Evolutionary conservation across 2,329 filamentous ascomycete species (phyloP), one percentile per base, ranked within the genome.

Genomic region (Orbilia javanica): DNA sequence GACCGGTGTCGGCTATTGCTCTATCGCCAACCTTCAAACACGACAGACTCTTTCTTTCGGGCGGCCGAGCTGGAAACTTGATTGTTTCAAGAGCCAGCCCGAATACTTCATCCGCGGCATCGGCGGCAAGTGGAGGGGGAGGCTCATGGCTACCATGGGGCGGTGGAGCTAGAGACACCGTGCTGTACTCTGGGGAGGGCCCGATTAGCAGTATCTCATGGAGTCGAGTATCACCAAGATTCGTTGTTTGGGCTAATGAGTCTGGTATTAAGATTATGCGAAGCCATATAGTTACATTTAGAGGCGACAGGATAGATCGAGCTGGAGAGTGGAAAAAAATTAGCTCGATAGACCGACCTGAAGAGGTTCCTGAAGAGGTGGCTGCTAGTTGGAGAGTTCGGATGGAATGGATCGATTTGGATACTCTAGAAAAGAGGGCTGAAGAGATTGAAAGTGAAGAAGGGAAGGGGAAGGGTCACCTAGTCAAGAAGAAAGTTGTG

Each of bases 211-310:
- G 91, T 2, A 96, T 99, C 82, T 95, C 96, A 84, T 99, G 95
- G 94, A 98, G 95, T 13, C 79, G 79, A 0, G 84, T 95, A 46
- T 95, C 93, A 0, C 95, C 96, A 0, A 96, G 92, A 84, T 98
- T 94, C 82, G 92, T 97, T 0, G 93, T 91, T 0, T 99, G 96
- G 96, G 88, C 97, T 46, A 99, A 98, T 82, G 96, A 99, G 84
- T 92, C 96, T 82, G 96, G 96, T 3, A 96, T 98, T 83, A 97
- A 97, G 84, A 96, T 99, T 78, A 98, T 98, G 94, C 90, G 96
- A 42, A 93, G 93, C 3, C 93, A 96, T 83, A 81, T 82, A 8
- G 36, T 52, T 15, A 52, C 68, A 25, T 80, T 80, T 15, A 79
- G 75, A 2, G 81, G 80, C 13, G 80, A 81, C 44, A 76, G 77